These are phyloP conservation scores for Penicillium sp. DNA, from an alignment of 2,329 filamentous ascomycete genomes.

Conservation along the genomic window DNA sequence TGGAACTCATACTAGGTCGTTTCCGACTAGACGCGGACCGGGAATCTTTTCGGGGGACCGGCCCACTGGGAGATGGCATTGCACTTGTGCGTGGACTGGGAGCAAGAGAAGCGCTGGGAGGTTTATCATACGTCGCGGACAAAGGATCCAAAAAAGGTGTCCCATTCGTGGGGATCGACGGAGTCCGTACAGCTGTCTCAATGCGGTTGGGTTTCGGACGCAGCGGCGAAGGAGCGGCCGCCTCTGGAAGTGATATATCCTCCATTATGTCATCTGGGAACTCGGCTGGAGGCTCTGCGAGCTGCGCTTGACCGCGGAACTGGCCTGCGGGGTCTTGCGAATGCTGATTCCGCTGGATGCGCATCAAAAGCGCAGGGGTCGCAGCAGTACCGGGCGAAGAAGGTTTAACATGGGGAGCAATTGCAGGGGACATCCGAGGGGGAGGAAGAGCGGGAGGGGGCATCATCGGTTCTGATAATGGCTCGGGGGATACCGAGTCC, in stretches of 20 bases:
- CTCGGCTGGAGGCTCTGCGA: slow-evolving; percentile 39
- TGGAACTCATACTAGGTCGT: slow-evolving; percentile 67
- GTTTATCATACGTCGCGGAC: slow-evolving; percentile 37
- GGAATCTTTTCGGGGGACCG: slow-evolving; percentile 47
- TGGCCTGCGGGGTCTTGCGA: slow-evolving; percentile 41
- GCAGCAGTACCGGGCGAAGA: slow-evolving; percentile 59
- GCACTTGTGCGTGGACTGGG: slow-evolving; percentile 57
- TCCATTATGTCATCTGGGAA: slow-evolving; percentile 59
- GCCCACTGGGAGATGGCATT: slow-evolving; percentile 52
- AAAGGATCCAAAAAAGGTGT: slow-evolving; percentile 51
- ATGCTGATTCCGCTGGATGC: slow-evolving; percentile 55
- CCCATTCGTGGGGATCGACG: slow-evolving; percentile 62
- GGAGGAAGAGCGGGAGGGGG: slow-evolving; percentile 49
- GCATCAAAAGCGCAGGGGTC: slow-evolving; percentile 87
- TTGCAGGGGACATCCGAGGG: slow-evolving; percentile 43
- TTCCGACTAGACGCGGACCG: slow-evolving; percentile 56
- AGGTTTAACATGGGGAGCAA: slow-evolving; percentile 32
- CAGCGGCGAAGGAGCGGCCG: slow-evolving; percentile 52
- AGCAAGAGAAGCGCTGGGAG: slow-evolving; percentile 39
- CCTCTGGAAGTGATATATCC: slow-evolving; percentile 72
- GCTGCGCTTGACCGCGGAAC: slow-evolving; percentile 36
- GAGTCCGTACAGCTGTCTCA: slow-evolving; percentile 50
- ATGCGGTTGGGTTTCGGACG: slow-evolving; percentile 51
- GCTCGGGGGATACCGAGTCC: slow-evolving; percentile 52
- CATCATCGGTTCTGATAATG: slow-evolving; percentile 52